Base-by-base conservation (phyloP, 2,329 filamentous ascomycete genomes). In the Sclerotinia sclerotiorum region DNA sequence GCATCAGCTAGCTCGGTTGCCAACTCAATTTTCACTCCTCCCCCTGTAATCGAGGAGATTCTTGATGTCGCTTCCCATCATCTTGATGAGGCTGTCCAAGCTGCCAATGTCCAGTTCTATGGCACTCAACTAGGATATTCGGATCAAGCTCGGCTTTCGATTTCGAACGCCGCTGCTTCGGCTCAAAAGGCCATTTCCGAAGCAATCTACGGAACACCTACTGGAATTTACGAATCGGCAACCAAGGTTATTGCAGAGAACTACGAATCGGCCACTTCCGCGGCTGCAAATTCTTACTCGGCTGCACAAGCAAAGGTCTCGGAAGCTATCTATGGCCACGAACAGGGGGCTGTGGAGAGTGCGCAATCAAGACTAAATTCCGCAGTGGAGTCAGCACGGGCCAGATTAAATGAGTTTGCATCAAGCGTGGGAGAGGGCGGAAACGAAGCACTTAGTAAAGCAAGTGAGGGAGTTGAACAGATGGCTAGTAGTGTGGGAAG, bases 81-180 rank as follows among this genome's bases (percentile, higher is more conserved):
- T 71, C 79, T 89, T 54, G 82, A 87, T 63, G 79, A 83, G 29
- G 86, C 84, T n/a, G 83, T 89, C 10, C 82, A 85, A 57, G 86
- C 85, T 55, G 87, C 85, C 1, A 87, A 83, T 57, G 77, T 81
- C 15, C 85, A 86, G 57, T 77, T 87, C 24, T 88, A 89, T 72
- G 87, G 86, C 58, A 82, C 82, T 10, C 81, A 83, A 66, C 79
- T 81, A 5, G 80, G 82, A 15, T 85, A 85, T 70, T 79, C 80
- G 4, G 84, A 87, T 73, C 81, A 83, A 21, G 86, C 85, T 6
- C 83, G 83, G 69, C 79, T 80, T 54, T 83, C 81, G 56, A 82
- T 89, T 68, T 79, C 82, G 1, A 81, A 82, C n/a, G 84, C 85
- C 7, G 85, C 83, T 10, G 79, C 80, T 10, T 84, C 83, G 52